A percentile compares a stretch with the other conserved stretches of the same genome.
phyloP scores from a whole-genome alignment of 139 green algal genomes.

The Tetradesmus obliquus region DNA sequence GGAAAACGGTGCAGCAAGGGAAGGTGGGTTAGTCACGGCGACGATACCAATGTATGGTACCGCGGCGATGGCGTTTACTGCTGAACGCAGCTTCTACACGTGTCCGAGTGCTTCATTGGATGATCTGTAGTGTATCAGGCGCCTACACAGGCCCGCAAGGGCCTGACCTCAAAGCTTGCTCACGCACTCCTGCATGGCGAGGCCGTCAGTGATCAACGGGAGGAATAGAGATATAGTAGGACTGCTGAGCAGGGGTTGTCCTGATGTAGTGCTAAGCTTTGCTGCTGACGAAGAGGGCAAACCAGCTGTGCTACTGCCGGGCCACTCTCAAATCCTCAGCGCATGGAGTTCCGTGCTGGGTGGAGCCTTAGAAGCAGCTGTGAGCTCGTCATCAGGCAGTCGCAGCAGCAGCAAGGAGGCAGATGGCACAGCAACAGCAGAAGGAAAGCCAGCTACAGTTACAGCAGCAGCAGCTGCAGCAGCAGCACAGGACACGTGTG shows the following conservation, averaged over 20 bases:
- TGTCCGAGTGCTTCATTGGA: background rate
- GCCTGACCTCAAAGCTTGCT: background rate
- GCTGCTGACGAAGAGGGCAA: background rate
- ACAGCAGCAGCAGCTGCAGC: background rate
- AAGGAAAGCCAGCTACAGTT: background rate
- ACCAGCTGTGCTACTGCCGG: background rate
- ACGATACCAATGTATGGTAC: background rate
- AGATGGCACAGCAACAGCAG: background rate
- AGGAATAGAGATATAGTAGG: background rate
- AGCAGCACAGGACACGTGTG: background rate
- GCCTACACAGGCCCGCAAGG: background rate
- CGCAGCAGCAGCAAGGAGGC: background rate
- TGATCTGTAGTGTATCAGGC: background rate
- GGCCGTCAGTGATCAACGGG: background rate
- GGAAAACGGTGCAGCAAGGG: background rate
- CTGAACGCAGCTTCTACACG: background rate
- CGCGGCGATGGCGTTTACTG: too few species aligned
- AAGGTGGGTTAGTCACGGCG: background rate
- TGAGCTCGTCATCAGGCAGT: background rate
- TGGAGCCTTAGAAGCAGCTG: background rate
- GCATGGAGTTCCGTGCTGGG: background rate
- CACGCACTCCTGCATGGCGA: background rate
- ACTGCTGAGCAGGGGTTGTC: background rate
- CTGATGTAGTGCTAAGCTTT: background rate
- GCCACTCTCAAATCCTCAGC: slow-evolving; percentile 10